phyloP scores from a whole-genome alignment of 352 stramenopile genomes.

The Phytophthora tentaculata region DNA sequence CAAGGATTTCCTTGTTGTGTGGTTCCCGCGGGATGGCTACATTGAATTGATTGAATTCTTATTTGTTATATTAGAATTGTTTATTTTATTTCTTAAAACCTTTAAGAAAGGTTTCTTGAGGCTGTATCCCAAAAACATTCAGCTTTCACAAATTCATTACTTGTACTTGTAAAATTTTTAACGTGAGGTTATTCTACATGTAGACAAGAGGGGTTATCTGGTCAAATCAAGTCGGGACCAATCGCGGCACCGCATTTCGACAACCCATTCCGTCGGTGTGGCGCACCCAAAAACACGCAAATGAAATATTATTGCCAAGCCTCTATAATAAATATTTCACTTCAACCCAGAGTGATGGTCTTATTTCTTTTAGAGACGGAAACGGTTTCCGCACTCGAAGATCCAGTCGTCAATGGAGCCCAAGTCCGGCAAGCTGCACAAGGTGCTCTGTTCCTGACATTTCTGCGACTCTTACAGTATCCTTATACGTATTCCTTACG shows the following conservation, averaged over 20 bases:
- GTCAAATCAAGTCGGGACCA: background rate
- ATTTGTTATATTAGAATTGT: no score
- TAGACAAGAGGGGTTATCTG: no score
- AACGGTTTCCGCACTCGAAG: constrained; percentile 6
- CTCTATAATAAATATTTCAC: no score
- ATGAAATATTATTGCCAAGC: constrained; percentile 4
- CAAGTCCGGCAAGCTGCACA: constrained; percentile 73
- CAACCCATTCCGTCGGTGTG: constrained; percentile 29
- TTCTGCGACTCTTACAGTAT: background rate
- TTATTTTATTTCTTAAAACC: no score
- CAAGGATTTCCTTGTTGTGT: constrained; percentile 17
- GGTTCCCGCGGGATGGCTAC: constrained; percentile 27
- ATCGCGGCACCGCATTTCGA: constrained; percentile 8
- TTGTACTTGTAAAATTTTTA: no score
- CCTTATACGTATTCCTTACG: background rate
- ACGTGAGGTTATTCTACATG: no score
- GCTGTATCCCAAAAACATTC: no score
- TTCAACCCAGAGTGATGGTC: no score
- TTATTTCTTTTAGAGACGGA: no score
- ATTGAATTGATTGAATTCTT: background rate
- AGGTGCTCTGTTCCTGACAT: constrained; percentile 34
- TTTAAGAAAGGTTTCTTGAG: no score
- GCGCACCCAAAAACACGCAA: constrained; percentile 14
- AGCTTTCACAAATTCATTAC: no score
- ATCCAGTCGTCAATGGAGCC: constrained; percentile 45